phyloP scores from a whole-genome alignment of 495 filamentous ascomycete species.

The Xylaria castorea region DNA sequence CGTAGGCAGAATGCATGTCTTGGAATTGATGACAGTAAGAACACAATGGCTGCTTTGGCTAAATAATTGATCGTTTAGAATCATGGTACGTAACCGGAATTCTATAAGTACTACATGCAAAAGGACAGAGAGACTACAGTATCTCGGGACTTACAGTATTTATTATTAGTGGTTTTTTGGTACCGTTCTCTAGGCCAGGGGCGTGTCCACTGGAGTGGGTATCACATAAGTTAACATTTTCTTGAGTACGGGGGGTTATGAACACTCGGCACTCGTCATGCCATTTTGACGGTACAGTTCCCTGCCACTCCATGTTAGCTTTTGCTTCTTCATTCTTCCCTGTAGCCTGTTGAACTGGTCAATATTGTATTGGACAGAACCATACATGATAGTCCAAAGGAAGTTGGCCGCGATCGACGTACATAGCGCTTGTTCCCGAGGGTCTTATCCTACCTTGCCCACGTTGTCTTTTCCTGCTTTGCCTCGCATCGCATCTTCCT shows the following conservation, averaged over 20 bases:
- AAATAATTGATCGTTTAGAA: constrained; percentile 9
- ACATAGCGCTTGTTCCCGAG: neutral
- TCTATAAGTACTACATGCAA: neutral
- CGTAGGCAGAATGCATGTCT: constrained; percentile 14
- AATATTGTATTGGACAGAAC: constrained; percentile 1
- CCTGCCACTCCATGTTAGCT: neutral
- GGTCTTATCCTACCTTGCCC: neutral
- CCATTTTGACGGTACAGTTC: constrained; percentile 7
- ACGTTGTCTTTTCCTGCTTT: constrained; percentile 4
- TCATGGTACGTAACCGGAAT: neutral
- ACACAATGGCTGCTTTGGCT: constrained; percentile 2
- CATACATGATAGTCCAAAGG: constrained; percentile 14
- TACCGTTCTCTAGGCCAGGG: constrained; percentile 16
- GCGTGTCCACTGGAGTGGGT: constrained; percentile 21
- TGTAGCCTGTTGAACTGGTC: constrained; percentile 7
- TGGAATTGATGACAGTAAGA: neutral
- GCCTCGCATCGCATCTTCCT: constrained; percentile 4
- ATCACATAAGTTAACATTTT: constrained; percentile 18
- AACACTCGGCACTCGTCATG: constrained; percentile 23
- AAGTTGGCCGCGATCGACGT: constrained; percentile 16
- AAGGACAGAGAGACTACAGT: neutral
- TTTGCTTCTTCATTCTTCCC: constrained; percentile 14
- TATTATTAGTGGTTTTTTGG: neutral
- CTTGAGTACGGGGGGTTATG: neutral
- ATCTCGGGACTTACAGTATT: neutral